Evolutionary conservation across 768 basidiomycete genomes (phyloP).

Genomic region (Punctularia strigosozonata): DNA sequence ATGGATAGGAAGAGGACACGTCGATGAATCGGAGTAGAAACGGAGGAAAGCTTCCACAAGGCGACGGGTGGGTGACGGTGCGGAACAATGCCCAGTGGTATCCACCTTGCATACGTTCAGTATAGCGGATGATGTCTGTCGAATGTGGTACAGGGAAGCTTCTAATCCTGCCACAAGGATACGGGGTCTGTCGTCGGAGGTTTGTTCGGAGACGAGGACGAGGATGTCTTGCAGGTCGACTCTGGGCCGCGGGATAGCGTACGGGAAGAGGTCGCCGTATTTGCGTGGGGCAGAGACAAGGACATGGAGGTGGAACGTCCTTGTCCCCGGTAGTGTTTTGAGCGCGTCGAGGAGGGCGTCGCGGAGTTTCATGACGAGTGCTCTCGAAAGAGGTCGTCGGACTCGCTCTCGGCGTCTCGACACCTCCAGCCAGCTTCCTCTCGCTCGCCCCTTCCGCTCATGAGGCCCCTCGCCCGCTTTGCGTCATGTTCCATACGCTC

Average conservation of each 20-base stretch:
- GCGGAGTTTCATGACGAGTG: conserved; percentile 33
- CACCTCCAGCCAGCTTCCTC: too few relatives aligned
- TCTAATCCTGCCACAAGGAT: conserved; percentile 75
- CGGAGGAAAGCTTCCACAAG: conserved; percentile 57
- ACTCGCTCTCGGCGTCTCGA: too few relatives aligned
- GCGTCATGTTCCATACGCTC: too few relatives aligned
- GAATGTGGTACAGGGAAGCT: conserved; percentile 62
- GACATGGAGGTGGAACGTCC: conserved; percentile 65
- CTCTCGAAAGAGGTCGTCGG: background rate
- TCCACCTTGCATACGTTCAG: conserved; percentile 94
- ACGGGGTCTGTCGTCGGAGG: conserved; percentile 32
- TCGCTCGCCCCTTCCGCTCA: too few relatives aligned
- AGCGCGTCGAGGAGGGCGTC: conserved; percentile 52
- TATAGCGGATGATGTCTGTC: conserved; percentile 54
- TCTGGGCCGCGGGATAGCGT: conserved; percentile 53
- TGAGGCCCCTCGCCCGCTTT: too few relatives aligned
- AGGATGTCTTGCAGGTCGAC: conserved; percentile 69
- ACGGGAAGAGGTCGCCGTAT: conserved; percentile 61
- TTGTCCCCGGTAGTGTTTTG: conserved; percentile 45
- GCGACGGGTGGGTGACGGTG: conserved; percentile 55
- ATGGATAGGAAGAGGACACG: conserved; percentile 42
- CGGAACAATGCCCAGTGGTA: conserved; percentile 64
- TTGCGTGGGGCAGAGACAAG: conserved; percentile 61
- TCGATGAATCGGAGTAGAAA: conserved; percentile 52
- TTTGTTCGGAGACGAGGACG: conserved; percentile 59